Evolutionary conservation across 306 rosid species (phyloP).

Genomic region (Quercus robur): DNA sequence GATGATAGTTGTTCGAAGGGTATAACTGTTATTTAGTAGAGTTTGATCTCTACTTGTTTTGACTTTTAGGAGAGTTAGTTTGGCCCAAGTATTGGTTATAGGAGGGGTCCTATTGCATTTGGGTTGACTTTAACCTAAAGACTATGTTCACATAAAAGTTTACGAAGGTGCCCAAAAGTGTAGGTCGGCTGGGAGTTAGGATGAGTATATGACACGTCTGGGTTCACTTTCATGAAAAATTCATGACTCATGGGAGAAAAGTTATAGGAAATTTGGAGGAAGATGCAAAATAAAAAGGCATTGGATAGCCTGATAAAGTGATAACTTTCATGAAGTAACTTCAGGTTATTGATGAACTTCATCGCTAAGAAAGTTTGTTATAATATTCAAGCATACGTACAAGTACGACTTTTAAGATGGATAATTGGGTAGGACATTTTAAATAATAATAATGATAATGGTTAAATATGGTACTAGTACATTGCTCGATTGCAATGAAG

Average conservation of each 20-base stretch:
- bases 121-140: not conserved
- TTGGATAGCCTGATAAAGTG: not conserved
- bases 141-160: not conserved
- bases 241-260: not conserved
- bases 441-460: not conserved
- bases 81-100: not conserved
- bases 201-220: not conserved
- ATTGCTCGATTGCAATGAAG: not conserved
- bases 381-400: not conserved
- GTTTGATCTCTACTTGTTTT: too few relatives aligned
- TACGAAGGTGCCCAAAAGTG: not conserved
- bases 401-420: not conserved
- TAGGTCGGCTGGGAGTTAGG: not conserved
- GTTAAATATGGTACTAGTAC: not conserved
- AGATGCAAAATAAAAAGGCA: not conserved
- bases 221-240: not conserved
- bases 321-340: not conserved
- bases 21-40: too few relatives aligned
- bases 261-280: not conserved
- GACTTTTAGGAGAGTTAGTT: too few relatives aligned
- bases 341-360: not conserved
- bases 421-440: not conserved
- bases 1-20: too few relatives aligned
- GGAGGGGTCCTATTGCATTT: not conserved
- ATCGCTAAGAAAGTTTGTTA: not conserved